Evolutionary conservation across 331 rosid species (phyloP).

Genomic region (Acacia concinna): DNA sequence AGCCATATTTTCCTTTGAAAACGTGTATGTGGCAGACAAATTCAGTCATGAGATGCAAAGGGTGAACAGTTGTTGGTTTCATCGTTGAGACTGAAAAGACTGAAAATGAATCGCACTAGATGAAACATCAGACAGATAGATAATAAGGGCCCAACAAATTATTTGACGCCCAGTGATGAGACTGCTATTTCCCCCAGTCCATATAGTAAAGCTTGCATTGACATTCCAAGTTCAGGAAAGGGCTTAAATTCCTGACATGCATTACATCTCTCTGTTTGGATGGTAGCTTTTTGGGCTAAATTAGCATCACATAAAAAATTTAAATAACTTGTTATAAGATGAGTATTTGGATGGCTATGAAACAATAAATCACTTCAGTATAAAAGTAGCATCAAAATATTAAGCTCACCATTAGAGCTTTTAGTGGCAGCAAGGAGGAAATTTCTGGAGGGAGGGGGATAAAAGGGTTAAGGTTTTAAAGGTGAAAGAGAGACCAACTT

Average conservation of each 20-base stretch:
- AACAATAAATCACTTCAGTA: too few relatives aligned
- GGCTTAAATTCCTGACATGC: conserved; percentile 3
- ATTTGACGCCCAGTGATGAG: conserved; percentile 20
- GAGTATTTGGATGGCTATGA: too few relatives aligned
- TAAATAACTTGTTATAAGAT: too few relatives aligned
- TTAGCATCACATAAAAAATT: too few relatives aligned
- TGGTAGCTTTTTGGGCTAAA: too few relatives aligned
- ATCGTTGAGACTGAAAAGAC: conserved; percentile 23
- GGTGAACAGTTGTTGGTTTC: conserved; percentile 24
- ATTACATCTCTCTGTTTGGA: too few relatives aligned
- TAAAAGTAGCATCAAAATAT: too few relatives aligned
- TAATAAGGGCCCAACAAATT: conserved; percentile 23
- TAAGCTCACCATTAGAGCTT: too few relatives aligned
- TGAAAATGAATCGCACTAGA: conserved; percentile 37
- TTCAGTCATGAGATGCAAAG: conserved; percentile 19
- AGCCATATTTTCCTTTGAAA: neutral
- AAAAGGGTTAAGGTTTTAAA: too few relatives aligned
- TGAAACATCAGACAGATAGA: conserved; percentile 5
- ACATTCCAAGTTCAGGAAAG: neutral
- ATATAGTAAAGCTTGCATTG: neutral
- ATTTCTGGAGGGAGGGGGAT: too few relatives aligned
- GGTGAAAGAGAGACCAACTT: too few relatives aligned
- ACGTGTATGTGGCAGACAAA: conserved; percentile 26
- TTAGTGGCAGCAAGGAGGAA: too few relatives aligned
- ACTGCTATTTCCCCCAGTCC: neutral